Evolutionary conservation across 352 stramenopile species (phyloP), one percentile per base, ranked within the genome.

Genomic region (Thraustochytrium striatum): DNA sequence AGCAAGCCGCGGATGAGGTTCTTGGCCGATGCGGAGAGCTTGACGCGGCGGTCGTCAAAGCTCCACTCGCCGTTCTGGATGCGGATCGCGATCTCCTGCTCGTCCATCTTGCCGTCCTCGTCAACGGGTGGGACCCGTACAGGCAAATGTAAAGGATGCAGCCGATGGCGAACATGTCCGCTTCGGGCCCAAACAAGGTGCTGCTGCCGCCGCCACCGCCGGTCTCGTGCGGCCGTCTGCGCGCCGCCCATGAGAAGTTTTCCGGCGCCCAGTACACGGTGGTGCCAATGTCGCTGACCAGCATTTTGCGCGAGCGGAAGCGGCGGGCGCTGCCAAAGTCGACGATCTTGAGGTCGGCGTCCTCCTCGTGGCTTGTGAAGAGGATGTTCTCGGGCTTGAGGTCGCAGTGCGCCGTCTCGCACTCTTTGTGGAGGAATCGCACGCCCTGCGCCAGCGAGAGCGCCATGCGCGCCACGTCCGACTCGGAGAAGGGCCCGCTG

Each of bases 241-340:
- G 5, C 8, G 32, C 59, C 59, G n/a, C n/a, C 3, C 5, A 5
- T 5, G n/a, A 33, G 41, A 75, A 75, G 52, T 41, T 75, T 43
- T 75, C 65, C 7, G 65, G 65, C 16, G 65, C 21, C 5, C 65
- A 50, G 30, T 75, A 75, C 16, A 72, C 39, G 50, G 61, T 62
- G 35, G 65, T 75, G n/a, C 65, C 65, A 30, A 38, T 9, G 41
- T 16, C 50, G 16, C 43, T 61, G n/a, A 35, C 30, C 38, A 33
- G 19, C 43, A 35, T 13, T 8, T 19, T 32, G 38, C 9, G 13
- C 39, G 35, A 28, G 19, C 11, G 11, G 39, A 69, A 69, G 19
- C 1, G 33, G 5, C 52, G 39, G 2, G 65, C 65, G 39, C 65
- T 70, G 0, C 92, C 92, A 79, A 97, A 97, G 86, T 97, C 92